Evolutionary conservation across 371 early-diverging fungal genomes (phyloP).

Genomic region (Batkoa obscura): DNA sequence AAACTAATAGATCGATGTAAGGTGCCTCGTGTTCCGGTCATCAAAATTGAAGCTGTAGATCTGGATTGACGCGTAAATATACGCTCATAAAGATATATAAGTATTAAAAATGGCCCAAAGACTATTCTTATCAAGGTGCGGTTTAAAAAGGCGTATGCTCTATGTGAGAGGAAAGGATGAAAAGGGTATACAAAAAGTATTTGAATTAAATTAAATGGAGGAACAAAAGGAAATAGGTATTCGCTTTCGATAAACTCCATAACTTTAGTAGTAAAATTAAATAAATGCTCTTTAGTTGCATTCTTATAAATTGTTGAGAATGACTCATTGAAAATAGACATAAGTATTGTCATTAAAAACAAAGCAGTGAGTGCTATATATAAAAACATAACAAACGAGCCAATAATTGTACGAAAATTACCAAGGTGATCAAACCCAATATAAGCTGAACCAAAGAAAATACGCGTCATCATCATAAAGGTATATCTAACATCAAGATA

Average conservation of each 20-base stretch:
- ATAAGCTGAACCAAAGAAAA: neutral
- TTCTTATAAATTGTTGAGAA: neutral
- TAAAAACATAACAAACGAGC: neutral
- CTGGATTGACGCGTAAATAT: neutral
- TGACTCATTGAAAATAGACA: neutral
- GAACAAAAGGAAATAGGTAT: slow-evolving; percentile 3
- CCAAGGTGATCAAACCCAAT: neutral
- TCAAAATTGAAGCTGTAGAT: too few species aligned
- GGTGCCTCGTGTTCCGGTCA: too few species aligned
- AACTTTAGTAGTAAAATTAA: slow-evolving; percentile 1
- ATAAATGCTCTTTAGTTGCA: neutral
- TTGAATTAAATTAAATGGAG: slow-evolving; percentile 6
- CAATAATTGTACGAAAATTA: neutral
- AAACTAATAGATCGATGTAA: too few species aligned
- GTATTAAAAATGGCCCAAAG: neutral
- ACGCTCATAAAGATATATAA: neutral
- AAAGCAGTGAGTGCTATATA: neutral
- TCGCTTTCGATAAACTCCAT: slow-evolving; percentile 4
- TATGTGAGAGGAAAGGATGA: neutral
- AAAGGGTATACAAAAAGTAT: neutral
- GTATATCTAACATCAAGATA: neutral
- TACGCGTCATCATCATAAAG: neutral
- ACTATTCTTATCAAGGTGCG: neutral
- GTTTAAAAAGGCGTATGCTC: neutral
- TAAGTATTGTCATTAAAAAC: neutral